A percentile compares a stretch with the other conserved stretches of the same genome.
phyloP scores from a whole-genome alignment of 2,329 filamentous ascomycete species.

The Tolypocladium amazonense region DNA sequence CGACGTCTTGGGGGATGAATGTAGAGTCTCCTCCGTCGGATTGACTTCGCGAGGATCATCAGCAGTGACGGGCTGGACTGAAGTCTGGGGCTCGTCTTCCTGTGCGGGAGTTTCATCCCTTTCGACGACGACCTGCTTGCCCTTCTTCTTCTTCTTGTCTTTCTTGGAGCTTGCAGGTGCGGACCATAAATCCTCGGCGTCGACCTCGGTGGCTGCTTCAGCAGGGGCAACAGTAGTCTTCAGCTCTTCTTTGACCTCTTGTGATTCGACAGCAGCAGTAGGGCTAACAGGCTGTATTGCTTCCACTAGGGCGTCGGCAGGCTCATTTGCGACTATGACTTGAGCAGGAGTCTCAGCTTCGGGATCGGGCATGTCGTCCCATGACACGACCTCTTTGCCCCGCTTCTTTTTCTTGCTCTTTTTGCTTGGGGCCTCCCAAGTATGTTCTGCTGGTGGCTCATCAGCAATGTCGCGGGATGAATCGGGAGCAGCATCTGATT shows the following conservation, averaged over 20 bases:
- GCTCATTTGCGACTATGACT: neutral
- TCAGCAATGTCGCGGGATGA: neutral
- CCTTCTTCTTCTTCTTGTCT: slow-evolving; percentile 6
- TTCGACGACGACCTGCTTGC: neutral
- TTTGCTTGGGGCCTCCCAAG: slow-evolving; percentile 2
- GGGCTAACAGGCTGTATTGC: neutral
- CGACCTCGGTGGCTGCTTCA: neutral
- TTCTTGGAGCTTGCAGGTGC: slow-evolving; percentile 2
- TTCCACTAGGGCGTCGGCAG: neutral
- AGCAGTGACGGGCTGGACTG: neutral
- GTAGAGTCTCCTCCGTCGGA: neutral
- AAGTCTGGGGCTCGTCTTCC: neutral
- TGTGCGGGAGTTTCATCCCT: neutral
- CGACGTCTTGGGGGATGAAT: neutral
- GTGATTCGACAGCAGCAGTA: neutral
- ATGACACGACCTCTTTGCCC: neutral
- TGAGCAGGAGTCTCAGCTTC: neutral
- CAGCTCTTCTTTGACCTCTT: neutral
- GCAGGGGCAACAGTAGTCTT: neutral
- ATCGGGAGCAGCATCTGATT: neutral
- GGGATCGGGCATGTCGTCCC: neutral
- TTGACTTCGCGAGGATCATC: neutral
- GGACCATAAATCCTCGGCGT: neutral
- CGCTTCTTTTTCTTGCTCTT: slow-evolving; percentile 10
- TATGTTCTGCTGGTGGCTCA: neutral